phyloP scores from a whole-genome alignment of 2,329 filamentous ascomycete genomes.

The Xylaria sp. region DNA sequence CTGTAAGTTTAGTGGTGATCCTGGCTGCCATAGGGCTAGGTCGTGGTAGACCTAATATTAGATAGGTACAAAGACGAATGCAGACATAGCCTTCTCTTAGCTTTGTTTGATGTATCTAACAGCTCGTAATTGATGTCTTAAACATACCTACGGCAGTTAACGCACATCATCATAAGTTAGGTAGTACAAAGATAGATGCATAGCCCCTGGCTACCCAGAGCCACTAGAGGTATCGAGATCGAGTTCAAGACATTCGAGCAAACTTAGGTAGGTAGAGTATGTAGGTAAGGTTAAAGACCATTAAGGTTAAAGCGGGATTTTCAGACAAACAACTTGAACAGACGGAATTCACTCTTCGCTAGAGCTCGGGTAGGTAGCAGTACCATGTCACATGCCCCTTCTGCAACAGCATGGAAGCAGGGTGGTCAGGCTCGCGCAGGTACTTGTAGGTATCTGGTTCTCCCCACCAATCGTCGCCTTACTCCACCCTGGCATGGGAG shows the following conservation, averaged over 20 bases:
- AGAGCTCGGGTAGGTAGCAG: not conserved
- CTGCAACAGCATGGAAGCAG: not conserved
- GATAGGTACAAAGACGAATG: not conserved
- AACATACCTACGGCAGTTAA: too few relatives aligned
- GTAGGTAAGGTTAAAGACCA: not conserved
- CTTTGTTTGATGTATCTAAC: not conserved
- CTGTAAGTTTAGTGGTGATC: too few relatives aligned
- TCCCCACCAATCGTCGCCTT: not conserved
- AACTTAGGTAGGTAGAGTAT: too few relatives aligned
- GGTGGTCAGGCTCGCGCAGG: not conserved
- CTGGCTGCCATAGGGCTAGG: too few relatives aligned
- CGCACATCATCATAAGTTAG: too few relatives aligned
- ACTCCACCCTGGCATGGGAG: not conserved
- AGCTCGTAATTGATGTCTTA: not conserved
- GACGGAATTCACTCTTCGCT: not conserved
- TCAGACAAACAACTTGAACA: not conserved
- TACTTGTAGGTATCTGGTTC: not conserved
- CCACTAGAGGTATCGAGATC: too few relatives aligned
- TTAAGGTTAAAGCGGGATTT: not conserved
- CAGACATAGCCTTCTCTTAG: not conserved
- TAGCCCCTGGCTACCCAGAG: too few relatives aligned
- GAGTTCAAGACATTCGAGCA: too few relatives aligned
- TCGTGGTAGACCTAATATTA: too few relatives aligned
- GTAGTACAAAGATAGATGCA: too few relatives aligned
- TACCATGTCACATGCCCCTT: not conserved